Percentiles rank a stretch among this genome's conserved stretches.
These are phyloP conservation scores for Globisporangium cystogenes DNA, from an alignment of 352 stramenopile species.

Conservation along the genomic window DNA sequence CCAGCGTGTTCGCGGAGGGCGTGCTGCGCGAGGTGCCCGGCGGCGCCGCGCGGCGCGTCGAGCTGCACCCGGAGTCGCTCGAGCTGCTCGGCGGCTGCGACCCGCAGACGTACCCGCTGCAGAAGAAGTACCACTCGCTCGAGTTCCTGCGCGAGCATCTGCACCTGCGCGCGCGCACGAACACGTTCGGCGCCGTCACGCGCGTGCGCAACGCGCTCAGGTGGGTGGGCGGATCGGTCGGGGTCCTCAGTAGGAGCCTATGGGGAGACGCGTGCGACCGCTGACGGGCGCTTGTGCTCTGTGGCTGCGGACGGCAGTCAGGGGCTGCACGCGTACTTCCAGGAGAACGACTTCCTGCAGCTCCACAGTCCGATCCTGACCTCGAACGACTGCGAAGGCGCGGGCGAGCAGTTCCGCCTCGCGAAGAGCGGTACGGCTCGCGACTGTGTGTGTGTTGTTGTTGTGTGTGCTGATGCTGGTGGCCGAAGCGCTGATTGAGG, in stretches of 20 bases:
- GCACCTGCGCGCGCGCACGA: constrained; percentile 95
- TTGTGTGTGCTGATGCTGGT: too few species aligned
- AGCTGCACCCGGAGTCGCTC: constrained; percentile 85
- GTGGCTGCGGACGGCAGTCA: constrained; percentile 25
- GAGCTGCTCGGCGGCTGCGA: constrained; percentile 92
- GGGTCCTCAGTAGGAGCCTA: too few species aligned
- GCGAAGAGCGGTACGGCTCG: constrained; percentile 49
- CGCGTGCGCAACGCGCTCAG: constrained; percentile 91
- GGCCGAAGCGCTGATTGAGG: not conserved
- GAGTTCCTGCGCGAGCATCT: constrained; percentile 97
- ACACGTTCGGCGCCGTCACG: constrained; percentile 95
- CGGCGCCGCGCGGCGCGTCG: constrained; percentile 86
- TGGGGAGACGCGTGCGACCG: too few species aligned
- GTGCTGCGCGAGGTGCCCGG: constrained; percentile 85
- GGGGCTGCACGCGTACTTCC: constrained; percentile 67
- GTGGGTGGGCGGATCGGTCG: constrained; percentile 26
- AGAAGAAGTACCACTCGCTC: constrained; percentile 98
- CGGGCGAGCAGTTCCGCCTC: constrained; percentile 97
- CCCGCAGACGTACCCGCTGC: constrained; percentile 92
- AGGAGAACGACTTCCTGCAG: constrained; percentile 74
- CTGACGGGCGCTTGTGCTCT: not conserved
- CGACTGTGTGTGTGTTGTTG: not conserved
- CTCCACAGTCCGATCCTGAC: constrained; percentile 95
- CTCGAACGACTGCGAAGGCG: constrained; percentile 96
- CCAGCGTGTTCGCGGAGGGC: constrained; percentile 89